These are phyloP conservation scores for Crithidia sp. DNA, from an alignment of 208 protist species.

Conservation along the genomic window DNA sequence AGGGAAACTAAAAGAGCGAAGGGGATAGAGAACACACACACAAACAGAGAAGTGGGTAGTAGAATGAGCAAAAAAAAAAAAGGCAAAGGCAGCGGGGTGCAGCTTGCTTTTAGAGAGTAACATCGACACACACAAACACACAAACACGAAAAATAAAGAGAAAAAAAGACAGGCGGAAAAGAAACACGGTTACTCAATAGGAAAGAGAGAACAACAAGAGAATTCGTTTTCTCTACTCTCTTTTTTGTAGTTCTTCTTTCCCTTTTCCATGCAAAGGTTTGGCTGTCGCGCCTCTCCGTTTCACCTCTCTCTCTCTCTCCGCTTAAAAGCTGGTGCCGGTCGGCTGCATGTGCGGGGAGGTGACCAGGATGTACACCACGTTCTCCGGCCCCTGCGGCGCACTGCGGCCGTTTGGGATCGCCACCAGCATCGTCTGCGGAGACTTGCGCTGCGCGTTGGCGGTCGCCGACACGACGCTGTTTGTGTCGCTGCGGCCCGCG, in stretches of 20 bases:
- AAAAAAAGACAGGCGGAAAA: not conserved
- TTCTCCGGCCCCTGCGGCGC: constrained; percentile 12
- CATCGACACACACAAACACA: constrained; percentile 6
- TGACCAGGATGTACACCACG: constrained; percentile 35
- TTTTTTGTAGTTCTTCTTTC: no score
- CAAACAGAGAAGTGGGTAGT: not conserved
- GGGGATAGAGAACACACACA: constrained; percentile 1
- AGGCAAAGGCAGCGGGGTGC: not conserved
- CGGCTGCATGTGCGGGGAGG: constrained; percentile 26
- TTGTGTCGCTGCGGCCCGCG: constrained; percentile 1
- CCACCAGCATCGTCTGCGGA: constrained; percentile 23
- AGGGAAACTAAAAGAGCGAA: not conserved
- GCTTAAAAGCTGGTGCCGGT: constrained; percentile 22
- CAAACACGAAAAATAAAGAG: constrained; percentile 19
- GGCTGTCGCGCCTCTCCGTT: no score
- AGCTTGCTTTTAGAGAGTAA: no score
- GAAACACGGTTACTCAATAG: not conserved
- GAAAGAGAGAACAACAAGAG: constrained; percentile 5
- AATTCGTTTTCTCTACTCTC: not conserved
- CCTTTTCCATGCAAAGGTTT: no score
- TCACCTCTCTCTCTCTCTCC: no score
- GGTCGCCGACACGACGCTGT: constrained; percentile 1
- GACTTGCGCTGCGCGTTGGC: not conserved
- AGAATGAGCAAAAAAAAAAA: constrained; percentile 4
- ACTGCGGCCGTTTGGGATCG: constrained; percentile 26